These are phyloP conservation scores for Phytophthora multivora DNA, from an alignment of 352 stramenopile species.

Conservation along the genomic window DNA sequence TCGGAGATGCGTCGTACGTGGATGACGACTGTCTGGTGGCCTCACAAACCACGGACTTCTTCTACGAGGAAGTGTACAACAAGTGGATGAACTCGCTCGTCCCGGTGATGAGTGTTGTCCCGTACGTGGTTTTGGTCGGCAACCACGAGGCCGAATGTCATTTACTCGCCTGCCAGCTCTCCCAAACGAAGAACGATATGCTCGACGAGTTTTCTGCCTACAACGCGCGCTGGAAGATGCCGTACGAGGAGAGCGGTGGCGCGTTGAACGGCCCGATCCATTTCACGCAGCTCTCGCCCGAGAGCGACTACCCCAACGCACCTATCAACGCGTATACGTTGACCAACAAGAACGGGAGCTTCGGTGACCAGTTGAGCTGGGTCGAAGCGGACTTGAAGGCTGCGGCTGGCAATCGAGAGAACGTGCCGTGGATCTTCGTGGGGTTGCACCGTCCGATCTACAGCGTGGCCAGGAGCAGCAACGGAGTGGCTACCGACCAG, in stretches of 20 bases:
- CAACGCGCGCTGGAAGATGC: conserved; percentile 50
- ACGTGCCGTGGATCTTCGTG: conserved; percentile 66
- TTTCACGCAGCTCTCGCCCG: neutral
- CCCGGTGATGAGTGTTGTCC: conserved; percentile 53
- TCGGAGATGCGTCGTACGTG: conserved; percentile 70
- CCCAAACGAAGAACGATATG: conserved; percentile 41
- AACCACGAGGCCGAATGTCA: conserved; percentile 92
- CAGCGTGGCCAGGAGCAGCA: neutral
- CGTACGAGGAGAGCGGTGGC: conserved; percentile 41
- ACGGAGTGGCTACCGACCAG: neutral
- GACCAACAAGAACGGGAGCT: neutral
- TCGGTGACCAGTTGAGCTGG: neutral
- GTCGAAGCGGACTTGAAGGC: neutral
- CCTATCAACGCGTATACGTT: neutral
- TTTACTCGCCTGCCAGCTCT: conserved; percentile 46
- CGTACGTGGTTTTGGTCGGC: conserved; percentile 85
- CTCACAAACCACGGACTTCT: conserved; percentile 56
- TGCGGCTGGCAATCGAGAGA: neutral
- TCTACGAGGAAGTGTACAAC: conserved; percentile 90
- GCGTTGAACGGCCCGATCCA: conserved; percentile 23
- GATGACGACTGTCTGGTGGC: conserved; percentile 33
- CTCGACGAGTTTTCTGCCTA: conserved; percentile 64
- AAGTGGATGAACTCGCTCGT: conserved; percentile 77
- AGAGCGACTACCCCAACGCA: neutral
- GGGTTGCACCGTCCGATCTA: conserved; percentile 4